Evolutionary conservation across 2,329 filamentous ascomycete genomes (phyloP).

Genomic region (Pseudodiploospora longispora): DNA sequence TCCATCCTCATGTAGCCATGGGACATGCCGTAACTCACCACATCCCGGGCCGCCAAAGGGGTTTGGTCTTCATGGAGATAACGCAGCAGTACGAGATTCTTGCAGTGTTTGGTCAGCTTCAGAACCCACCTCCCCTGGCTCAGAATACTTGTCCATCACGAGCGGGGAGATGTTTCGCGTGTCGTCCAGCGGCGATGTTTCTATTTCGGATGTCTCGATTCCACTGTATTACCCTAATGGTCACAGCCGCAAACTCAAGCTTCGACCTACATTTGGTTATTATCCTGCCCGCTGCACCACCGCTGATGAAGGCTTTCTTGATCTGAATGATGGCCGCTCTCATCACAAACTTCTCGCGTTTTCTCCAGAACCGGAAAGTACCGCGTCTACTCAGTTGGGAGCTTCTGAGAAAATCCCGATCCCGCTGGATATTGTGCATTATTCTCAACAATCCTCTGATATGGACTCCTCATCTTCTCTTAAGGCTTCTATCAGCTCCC

Average conservation of each 20-base stretch:
- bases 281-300: constrained; percentile 8
- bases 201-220: constrained; percentile 8
- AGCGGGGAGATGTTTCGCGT: constrained; percentile 12
- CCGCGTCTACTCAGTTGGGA: background rate
- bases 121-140: constrained; percentile 11
- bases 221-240: constrained; percentile 11
- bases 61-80: constrained; percentile 13
- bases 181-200: constrained; percentile 9
- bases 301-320: background rate
- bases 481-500: too few species aligned
- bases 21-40: constrained; percentile 9
- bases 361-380: constrained; percentile 2
- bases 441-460: too few species aligned
- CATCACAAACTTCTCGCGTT: constrained; percentile 14
- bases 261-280: constrained; percentile 16
- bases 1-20: background rate
- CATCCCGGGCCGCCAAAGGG: constrained; percentile 13
- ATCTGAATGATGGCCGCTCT: constrained; percentile 2
- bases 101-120: constrained; percentile 4
- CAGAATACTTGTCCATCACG: constrained; percentile 8
- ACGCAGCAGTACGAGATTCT: constrained; percentile 4
- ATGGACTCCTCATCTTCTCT: too few species aligned
- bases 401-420: too few species aligned
- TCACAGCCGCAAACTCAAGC: constrained; percentile 17
- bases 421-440: too few species aligned